Base-by-base conservation (phyloP, 1,139 yeast genomes). In the Protomyces lactucae-debilis region DNA sequence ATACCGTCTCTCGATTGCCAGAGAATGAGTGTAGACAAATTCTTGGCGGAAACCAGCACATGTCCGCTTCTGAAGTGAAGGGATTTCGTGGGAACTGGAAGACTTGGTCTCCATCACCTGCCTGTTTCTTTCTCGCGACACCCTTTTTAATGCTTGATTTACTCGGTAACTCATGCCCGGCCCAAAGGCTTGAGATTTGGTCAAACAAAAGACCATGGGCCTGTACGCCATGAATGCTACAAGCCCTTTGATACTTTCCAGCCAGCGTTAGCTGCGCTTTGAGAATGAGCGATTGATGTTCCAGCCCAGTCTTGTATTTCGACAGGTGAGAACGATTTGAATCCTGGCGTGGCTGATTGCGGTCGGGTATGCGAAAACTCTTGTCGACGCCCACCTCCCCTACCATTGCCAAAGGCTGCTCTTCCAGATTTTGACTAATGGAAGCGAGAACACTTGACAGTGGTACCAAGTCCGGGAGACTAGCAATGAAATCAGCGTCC, bases 331-430 rank as follows among this genome's bases (percentile, higher is more conserved):
- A 40, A 32, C 63, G 64, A 14, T 48, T 52, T 16, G 67, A 52
- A 28, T 56, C 51, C 21, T 56, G 55, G 32, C 55, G 66, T 40
- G 64, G 60, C 18, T 56, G 40, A 55, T 52, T 66, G 65, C 77
- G 77, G 56, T 74, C 72, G 0, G 96, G 96, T 12, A 90, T 75
- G 46, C 90, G 75, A 71, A 89, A 89, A 23, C 83, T 72, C 73
- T 86, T 87, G 74, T 93, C 99, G 3, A 93, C 76, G 0, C 99
- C 99, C 21, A 91, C 80, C 71, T 93, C 99, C 0, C 99, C 99
- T n/a, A 91, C 79, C 18, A 78, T 66, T 10, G 74, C 71, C 12
- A 66, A 39, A 0, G 76, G 75, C 63, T 70, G 68, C 51, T 64
- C 56, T 2, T 52, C 54, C 48, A 81, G 71, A 21, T 76, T 73